Evolutionary conservation across 768 basidiomycete genomes (phyloP), one percentile per base, ranked within the genome.

Genomic region (Pleurotus salmoneostramineus): DNA sequence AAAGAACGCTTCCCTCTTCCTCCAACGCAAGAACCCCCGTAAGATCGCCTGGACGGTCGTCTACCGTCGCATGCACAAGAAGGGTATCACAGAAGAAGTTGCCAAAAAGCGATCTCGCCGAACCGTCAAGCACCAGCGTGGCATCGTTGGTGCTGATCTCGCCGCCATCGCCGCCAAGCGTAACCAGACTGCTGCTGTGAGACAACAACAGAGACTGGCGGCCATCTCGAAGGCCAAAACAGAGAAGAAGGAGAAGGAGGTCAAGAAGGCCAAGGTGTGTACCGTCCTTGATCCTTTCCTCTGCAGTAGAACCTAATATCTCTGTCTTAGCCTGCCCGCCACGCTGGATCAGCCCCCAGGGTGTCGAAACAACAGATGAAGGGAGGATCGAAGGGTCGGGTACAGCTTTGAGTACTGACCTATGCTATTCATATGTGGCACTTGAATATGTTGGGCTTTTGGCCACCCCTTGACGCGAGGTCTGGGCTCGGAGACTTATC

Each of bases 11-110:
- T 98, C 96, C 60, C 89, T 99, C 64, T 98, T 98, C 88, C 80
- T 91, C 59, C 97, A 99, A 76, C 92, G 96, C 80, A 99, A 99
- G 83, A 98, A 99, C 83, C 97, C 97, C 54, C 93, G 97, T 72
- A 98, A 98, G 86, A 95, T 98, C 78, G 89, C 96, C 62, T 98
- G 96, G 96, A 98, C 96, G 40, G 77, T 80, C 67, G 84, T 90
- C 61, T 96, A 91, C 83, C 90, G 93, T 64, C 90, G 95, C 67
- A 93, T 97, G 89, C 97, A 98, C 87, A 97, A 96, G 87, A 99
- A 99, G 88, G 97, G 97, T 74, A 86, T 98, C 74, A 95, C 95
- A 51, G 96, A 98, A 79, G 96, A 98, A 77, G 91, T 95, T 55
- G 94, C 95, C 68, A 99, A 98, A 93, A 98, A 97, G 82, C 90